Evolutionary conservation across 2,329 filamentous ascomycete species (phyloP).

Genomic region (Aspergillus sp.): DNA sequence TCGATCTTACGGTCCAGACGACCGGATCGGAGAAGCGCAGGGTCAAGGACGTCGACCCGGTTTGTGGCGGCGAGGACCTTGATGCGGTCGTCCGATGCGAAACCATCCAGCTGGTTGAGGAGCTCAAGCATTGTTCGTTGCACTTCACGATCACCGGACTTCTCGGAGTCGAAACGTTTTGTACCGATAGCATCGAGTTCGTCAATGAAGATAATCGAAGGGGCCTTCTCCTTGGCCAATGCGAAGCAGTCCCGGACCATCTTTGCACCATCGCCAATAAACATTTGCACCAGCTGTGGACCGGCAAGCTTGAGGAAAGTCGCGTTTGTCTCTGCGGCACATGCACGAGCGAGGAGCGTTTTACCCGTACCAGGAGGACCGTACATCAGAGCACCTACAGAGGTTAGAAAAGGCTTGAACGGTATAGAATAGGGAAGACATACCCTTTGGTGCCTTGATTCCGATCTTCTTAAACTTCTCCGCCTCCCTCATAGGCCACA

Average conservation of each 20-base stretch:
- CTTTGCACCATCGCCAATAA: constrained; percentile 97
- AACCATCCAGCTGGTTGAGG: constrained; percentile 96
- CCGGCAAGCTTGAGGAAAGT: constrained; percentile 98
- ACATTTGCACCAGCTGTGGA: constrained; percentile 98
- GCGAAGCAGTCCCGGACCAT: constrained; percentile 96
- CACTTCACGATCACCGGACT: constrained; percentile 94
- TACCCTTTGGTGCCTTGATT: constrained; percentile 98
- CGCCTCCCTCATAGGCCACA: constrained; percentile 99
- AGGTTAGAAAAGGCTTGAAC: neutral
- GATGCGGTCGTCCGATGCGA: constrained; percentile 92
- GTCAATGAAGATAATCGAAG: constrained; percentile 99
- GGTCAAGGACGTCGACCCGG: constrained; percentile 87
- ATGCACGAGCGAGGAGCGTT: constrained; percentile 73
- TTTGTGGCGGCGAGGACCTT: constrained; percentile 95
- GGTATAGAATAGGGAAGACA: constrained; percentile 13
- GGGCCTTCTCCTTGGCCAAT: constrained; percentile 95
- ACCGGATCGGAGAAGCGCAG: constrained; percentile 81
- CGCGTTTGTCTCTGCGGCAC: constrained; percentile 93
- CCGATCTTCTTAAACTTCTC: constrained; percentile 99
- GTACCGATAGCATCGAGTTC: constrained; percentile 97
- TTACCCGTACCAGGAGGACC: constrained; percentile 53
- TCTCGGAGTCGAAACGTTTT: constrained; percentile 97
- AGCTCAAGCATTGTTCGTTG: constrained; percentile 98
- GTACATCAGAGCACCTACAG: constrained; percentile 89
- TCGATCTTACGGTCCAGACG: constrained; percentile 96